A percentile compares a stretch with the other conserved stretches of the same genome.
These are phyloP conservation scores for Beauveria sp. DNA, from an alignment of 2,329 filamentous ascomycete genomes.

Conservation along the genomic window DNA sequence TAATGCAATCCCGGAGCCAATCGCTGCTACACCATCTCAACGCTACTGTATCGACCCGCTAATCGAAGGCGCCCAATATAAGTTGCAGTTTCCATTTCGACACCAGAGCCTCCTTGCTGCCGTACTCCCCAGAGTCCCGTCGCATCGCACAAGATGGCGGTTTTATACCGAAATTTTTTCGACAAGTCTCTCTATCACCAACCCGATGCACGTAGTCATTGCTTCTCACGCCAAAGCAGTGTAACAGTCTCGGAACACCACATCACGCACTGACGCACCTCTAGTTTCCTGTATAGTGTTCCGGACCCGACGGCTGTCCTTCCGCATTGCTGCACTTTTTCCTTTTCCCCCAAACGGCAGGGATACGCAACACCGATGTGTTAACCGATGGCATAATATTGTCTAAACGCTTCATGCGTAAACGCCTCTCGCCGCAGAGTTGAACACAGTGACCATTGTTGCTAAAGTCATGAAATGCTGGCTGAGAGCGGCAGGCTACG, in stretches of 20 bases:
- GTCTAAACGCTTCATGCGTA: not conserved
- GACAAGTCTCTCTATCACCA: not conserved
- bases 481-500: not conserved
- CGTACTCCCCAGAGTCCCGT: not conserved
- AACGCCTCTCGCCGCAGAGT: not conserved
- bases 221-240: constrained; percentile 3
- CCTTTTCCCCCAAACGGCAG: not conserved
- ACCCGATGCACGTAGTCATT: not conserved
- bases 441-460: not conserved
- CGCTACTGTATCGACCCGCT: not conserved
- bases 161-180: not conserved
- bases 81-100: not conserved
- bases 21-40: not conserved
- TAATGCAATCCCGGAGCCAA: not conserved
- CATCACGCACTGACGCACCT: not conserved
- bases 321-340: not conserved
- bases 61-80: not conserved
- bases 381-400: too few relatives aligned
- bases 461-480: not conserved
- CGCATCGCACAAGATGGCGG: not conserved
- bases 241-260: not conserved
- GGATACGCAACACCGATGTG: not conserved
- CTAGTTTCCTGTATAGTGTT: not conserved
- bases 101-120: not conserved
- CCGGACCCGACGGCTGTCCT: not conserved